Percentiles rank a stretch among this genome's conserved stretches.
Conservation (phyloP, 78 protist genomes). For the Dictyostelium firmibasis region DNA sequence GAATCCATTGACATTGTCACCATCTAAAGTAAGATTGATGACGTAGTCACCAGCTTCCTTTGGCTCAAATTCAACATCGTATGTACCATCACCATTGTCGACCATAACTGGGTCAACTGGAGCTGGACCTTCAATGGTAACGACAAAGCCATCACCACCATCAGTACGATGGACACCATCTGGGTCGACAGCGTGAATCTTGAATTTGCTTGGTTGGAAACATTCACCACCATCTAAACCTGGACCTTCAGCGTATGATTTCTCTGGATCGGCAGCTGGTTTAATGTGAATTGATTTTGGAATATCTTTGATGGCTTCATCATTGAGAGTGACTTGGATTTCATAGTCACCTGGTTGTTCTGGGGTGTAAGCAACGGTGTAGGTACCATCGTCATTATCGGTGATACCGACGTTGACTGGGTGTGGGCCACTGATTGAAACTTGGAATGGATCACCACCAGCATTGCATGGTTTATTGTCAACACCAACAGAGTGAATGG, state of each 20-base stretch:
- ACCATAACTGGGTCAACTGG: slow-evolving; percentile 70
- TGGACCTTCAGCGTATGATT: slow-evolving; percentile 78
- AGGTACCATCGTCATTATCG: slow-evolving; percentile 88
- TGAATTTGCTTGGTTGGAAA: slow-evolving; percentile 49
- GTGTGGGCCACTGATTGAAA: slow-evolving; percentile 61
- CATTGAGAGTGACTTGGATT: slow-evolving; percentile 53
- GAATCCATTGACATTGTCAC: slow-evolving; percentile 73
- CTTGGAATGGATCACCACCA: slow-evolving; percentile 86
- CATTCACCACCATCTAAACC: slow-evolving; percentile 79
- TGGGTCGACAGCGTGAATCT: slow-evolving; percentile 78
- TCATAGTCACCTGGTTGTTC: slow-evolving; percentile 77
- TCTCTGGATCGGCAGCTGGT: slow-evolving; percentile 78
- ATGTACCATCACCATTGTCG: slow-evolving; percentile 88
- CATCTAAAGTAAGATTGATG: slow-evolving; percentile 75
- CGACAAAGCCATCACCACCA: slow-evolving; percentile 83
- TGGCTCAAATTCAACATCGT: slow-evolving; percentile 80
- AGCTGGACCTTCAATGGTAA: slow-evolving; percentile 75
- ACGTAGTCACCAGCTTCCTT: slow-evolving; percentile 72
- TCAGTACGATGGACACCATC: slow-evolving; percentile 58
- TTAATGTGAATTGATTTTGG: slow-evolving; percentile 73
- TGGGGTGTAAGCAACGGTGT: slow-evolving; percentile 83
- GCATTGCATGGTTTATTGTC: slow-evolving; percentile 22
- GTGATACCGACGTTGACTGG: slow-evolving; percentile 40
- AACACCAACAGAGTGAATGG: slow-evolving; percentile 67
- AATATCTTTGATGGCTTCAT: slow-evolving; percentile 67